Conservation (phyloP, 2,329 filamentous ascomycete genomes). For the Elsinoe australis region DNA sequence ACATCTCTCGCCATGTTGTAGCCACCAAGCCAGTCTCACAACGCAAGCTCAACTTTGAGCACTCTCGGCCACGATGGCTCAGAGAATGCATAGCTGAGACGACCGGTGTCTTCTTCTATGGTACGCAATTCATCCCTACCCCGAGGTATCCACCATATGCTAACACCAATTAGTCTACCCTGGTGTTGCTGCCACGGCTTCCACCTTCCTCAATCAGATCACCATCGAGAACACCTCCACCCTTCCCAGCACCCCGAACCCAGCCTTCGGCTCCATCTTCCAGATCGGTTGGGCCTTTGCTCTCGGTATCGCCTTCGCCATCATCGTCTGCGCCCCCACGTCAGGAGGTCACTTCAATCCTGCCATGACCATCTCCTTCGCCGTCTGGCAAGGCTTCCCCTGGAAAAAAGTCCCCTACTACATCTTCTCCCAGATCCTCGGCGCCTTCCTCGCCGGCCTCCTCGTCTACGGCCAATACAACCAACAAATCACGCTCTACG, state of each 20-base stretch:
- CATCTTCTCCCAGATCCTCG: slow-evolving; percentile 50
- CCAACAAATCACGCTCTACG: slow-evolving; percentile 40
- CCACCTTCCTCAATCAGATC: slow-evolving; percentile 41
- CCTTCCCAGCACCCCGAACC: slow-evolving; percentile 26
- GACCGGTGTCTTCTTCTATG: slow-evolving; percentile 52
- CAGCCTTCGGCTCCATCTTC: slow-evolving; percentile 46
- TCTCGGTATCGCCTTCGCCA: slow-evolving; percentile 52
- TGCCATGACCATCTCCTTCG: slow-evolving; percentile 36
- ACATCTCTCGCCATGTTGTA: slow-evolving; percentile 45
- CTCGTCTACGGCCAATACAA: slow-evolving; percentile 52
- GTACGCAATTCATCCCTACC: slow-evolving; percentile 25
- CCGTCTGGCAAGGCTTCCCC: slow-evolving; percentile 48
- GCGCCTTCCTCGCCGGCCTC: slow-evolving; percentile 49
- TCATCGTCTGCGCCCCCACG: slow-evolving; percentile 49
- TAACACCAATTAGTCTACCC: slow-evolving; percentile 31
- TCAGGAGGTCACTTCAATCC: slow-evolving; percentile 40
- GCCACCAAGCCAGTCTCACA: slow-evolving; percentile 45
- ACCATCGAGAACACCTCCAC: slow-evolving; percentile 11
- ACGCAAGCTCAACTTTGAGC: slow-evolving; percentile 49
- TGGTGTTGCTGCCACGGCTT: slow-evolving; percentile 47
- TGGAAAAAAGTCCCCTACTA: slow-evolving; percentile 52
- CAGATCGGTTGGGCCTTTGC: slow-evolving; percentile 51
- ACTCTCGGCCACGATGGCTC: slow-evolving; percentile 45
- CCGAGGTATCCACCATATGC: background rate
- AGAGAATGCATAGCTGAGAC: slow-evolving; percentile 51